These are phyloP conservation scores for Umbellularia californica DNA, from an alignment of 164 flowering plant genomes.

Conservation along the genomic window DNA sequence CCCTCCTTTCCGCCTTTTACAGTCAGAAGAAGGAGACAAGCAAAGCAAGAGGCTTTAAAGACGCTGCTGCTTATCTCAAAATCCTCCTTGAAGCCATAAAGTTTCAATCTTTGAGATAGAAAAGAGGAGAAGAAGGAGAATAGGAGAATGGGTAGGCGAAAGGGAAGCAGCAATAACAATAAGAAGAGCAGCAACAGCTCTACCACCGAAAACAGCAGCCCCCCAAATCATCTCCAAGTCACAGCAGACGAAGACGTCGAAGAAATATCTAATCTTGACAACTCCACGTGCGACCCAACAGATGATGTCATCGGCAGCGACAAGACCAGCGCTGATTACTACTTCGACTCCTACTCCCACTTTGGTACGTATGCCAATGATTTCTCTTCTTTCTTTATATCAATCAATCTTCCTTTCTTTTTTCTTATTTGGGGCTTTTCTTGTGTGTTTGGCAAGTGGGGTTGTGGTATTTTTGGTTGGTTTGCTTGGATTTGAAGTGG, in stretches of 20 bases:
- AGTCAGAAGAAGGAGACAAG: too few relatives aligned
- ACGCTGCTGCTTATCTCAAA: not conserved
- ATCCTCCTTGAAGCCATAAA: not conserved
- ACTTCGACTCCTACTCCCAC: slow-evolving; percentile 99
- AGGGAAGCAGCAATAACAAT: slow-evolving; percentile 19
- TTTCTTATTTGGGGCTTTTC: not conserved
- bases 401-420: not conserved
- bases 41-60: not conserved
- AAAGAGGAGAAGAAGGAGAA: not conserved
- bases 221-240: slow-evolving; percentile 16
- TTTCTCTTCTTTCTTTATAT: not conserved
- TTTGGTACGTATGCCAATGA: slow-evolving; percentile 49
- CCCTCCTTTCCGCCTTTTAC: not conserved
- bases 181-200: slow-evolving; percentile 14
- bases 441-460: not conserved
- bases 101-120: not conserved
- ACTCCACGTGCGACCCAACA: slow-evolving; percentile 31
- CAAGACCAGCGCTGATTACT: slow-evolving; percentile 94
- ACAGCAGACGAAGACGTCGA: slow-evolving; percentile 30
- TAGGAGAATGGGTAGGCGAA: slow-evolving; percentile 36
- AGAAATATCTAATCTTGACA: slow-evolving; percentile 41
- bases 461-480: not conserved
- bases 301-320: slow-evolving; percentile 38
- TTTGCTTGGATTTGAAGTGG: not conserved
- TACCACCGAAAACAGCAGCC: slow-evolving; percentile 12